A percentile compares a stretch with the other conserved stretches of the same genome.
These are phyloP conservation scores for Cyanidiococcus yangmingshanensis DNA, from an alignment of 23 red algal genomes.

Conservation along the genomic window DNA sequence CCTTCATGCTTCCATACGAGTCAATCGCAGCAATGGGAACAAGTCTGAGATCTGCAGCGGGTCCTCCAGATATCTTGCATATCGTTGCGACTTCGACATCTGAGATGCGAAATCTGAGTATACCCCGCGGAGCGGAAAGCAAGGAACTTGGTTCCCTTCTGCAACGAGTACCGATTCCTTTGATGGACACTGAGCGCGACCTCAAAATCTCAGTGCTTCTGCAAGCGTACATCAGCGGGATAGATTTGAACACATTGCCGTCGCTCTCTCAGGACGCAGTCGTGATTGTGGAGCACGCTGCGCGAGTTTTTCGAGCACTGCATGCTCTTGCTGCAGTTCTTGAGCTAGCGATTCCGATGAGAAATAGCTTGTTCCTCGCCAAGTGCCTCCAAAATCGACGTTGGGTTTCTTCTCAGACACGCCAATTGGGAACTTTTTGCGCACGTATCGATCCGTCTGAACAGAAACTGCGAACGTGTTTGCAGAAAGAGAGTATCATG, in stretches of 20 bases:
- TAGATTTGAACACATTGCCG: not conserved
- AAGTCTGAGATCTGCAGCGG: constrained; percentile 30
- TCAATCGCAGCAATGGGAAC: constrained; percentile 38
- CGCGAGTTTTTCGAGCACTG: not conserved
- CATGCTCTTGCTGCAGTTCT: not conserved
- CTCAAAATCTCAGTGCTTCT: not conserved
- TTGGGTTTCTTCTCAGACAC: no score
- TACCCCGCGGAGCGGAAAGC: not conserved
- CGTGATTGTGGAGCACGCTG: not conserved
- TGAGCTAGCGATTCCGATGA: not conserved
- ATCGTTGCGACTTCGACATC: constrained; percentile 37
- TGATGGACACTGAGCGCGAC: not conserved
- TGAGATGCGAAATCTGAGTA: not conserved
- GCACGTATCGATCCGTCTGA: not conserved
- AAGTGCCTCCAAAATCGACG: not conserved
- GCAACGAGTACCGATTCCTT: not conserved
- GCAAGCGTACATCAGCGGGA: not conserved
- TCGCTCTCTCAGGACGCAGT: not conserved
- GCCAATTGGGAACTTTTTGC: not conserved
- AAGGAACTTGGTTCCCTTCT: not conserved
- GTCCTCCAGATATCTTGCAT: constrained; percentile 61
- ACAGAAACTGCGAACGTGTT: not conserved
- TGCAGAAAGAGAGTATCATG: no score
- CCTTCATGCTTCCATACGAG: constrained; percentile 59
- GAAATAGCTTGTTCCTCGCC: not conserved